A percentile compares a stretch with the other conserved stretches of the same genome.
phyloP scores from a whole-genome alignment of 441 rosid genomes.

The Arabidopsis lyrata region DNA sequence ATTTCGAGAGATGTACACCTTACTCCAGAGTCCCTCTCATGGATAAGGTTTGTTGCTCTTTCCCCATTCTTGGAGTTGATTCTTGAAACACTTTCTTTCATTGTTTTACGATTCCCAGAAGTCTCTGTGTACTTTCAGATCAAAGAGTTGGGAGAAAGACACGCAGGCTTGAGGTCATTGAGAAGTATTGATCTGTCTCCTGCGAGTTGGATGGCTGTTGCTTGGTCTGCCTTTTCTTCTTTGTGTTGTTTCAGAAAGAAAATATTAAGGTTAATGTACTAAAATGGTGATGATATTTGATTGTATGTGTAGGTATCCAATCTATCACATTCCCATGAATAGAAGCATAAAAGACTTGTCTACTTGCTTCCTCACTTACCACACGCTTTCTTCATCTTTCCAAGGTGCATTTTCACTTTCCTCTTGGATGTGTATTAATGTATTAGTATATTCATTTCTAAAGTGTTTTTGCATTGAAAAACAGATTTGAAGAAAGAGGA shows the following conservation, averaged over 20 bases:
- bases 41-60: slow-evolving; percentile 73
- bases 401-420: slow-evolving; percentile 63
- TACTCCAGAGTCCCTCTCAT: slow-evolving; percentile 88
- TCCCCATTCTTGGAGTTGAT: background rate
- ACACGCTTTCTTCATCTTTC: slow-evolving; percentile 90
- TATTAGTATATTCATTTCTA: slow-evolving; percentile 10
- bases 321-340: slow-evolving; percentile 96
- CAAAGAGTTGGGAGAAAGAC: slow-evolving; percentile 61
- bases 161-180: slow-evolving; percentile 76
- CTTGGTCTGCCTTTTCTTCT: slow-evolving; percentile 52
- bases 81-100: background rate
- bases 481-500: slow-evolving; percentile 73
- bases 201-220: slow-evolving; percentile 99
- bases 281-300: slow-evolving; percentile 23
- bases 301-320: slow-evolving; percentile 65
- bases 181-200: slow-evolving; percentile 98
- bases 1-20: slow-evolving; percentile 88
- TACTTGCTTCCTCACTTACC: slow-evolving; percentile 93
- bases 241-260: slow-evolving; percentile 14
- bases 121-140: slow-evolving; percentile 54
- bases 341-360: slow-evolving; percentile 88
- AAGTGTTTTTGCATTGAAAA: slow-evolving; percentile 1
- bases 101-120: background rate
- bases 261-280: background rate
- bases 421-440: background rate